Evolutionary conservation across 108 stramenopile genomes (phyloP).

Genomic region (Aurantiochytrium sp.): DNA sequence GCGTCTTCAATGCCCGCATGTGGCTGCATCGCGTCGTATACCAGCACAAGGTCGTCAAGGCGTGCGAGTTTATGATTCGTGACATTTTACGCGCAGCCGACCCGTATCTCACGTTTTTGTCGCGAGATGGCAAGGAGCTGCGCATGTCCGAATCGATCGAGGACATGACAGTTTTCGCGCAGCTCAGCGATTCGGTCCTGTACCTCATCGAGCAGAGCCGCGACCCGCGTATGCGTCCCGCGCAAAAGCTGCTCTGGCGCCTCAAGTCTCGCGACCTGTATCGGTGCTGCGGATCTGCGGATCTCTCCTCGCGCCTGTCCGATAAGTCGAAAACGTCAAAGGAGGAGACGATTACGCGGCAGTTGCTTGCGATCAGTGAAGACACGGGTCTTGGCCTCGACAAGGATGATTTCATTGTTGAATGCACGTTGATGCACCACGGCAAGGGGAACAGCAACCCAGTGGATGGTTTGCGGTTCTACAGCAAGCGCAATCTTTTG

Average conservation of each 20-base stretch:
- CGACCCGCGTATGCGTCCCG: neutral
- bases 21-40: slow-evolving; percentile 31
- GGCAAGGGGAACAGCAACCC: neutral
- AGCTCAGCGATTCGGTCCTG: neutral
- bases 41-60: slow-evolving; percentile 43
- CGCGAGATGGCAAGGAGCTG: neutral
- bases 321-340: neutral
- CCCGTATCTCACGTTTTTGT: neutral
- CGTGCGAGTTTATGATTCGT: slow-evolving; percentile 40
- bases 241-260: neutral
- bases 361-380: neutral
- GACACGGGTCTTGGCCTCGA: neutral
- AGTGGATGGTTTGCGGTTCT: slow-evolving; percentile 6
- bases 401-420: neutral
- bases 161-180: neutral
- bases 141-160: slow-evolving; percentile 9
- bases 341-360: neutral
- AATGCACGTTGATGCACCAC: neutral
- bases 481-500: neutral
- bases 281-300: slow-evolving; percentile 7
- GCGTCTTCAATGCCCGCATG: slow-evolving; percentile 31
- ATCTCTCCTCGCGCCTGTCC: neutral
- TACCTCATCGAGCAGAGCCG: neutral
- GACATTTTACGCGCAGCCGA: neutral
- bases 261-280: neutral